These are phyloP conservation scores for Talaromyces sp. DNA, from an alignment of 2,329 filamentous ascomycete genomes.

Conservation along the genomic window DNA sequence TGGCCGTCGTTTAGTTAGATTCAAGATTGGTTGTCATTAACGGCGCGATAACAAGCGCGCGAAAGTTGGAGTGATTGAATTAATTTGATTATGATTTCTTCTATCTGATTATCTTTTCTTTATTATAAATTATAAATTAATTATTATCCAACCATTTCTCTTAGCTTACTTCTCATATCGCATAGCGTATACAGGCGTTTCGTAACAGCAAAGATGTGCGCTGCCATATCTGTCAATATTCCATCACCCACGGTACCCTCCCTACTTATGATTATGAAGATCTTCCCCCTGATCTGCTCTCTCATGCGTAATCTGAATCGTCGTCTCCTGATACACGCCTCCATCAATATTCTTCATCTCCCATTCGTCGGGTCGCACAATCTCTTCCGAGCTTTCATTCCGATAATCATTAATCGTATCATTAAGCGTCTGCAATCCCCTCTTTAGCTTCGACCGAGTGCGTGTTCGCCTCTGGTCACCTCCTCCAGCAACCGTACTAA, in stretches of 20 bases:
- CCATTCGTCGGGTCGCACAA: conserved; percentile 33
- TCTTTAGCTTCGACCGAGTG: not conserved
- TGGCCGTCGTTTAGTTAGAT: no score
- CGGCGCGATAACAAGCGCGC: no score
- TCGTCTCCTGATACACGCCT: conserved; percentile 44
- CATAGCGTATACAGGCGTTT: no score
- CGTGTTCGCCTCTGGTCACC: not conserved
- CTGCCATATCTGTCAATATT: no score
- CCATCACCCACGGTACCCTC: not conserved
- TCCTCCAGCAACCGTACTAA: not conserved
- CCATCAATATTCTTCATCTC: conserved; percentile 24
- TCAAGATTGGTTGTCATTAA: no score
- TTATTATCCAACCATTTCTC: no score
- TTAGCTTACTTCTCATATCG: no score
- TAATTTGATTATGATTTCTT: no score
- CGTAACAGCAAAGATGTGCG: no score
- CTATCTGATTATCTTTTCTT: no score
- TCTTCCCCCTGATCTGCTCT: conserved; percentile 21
- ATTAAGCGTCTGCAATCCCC: conserved; percentile 24
- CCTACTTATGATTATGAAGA: not conserved
- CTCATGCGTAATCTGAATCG: conserved; percentile 42
- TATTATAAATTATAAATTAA: no score
- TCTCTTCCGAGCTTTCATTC: conserved; percentile 42
- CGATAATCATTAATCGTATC: conserved; percentile 23
- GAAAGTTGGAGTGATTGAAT: no score